phyloP scores from a whole-genome alignment of 805 yeast genomes.

The Brettanomyces sp. region DNA sequence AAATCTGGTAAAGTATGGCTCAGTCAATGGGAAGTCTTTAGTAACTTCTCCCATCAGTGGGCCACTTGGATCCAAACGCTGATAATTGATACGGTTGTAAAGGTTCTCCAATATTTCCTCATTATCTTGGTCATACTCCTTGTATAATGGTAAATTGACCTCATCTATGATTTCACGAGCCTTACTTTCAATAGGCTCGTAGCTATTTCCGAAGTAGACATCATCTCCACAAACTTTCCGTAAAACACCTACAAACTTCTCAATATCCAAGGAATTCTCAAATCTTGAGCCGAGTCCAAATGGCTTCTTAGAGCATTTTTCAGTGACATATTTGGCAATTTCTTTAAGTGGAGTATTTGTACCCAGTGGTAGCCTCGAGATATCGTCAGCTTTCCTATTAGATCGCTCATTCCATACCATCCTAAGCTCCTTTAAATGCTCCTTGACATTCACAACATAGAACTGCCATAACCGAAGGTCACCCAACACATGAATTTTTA shows the following conservation, averaged over 20 bases:
- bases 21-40: constrained; percentile 54
- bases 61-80: constrained; percentile 72
- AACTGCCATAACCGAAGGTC: constrained; percentile 76
- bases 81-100: constrained; percentile 64
- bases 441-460: constrained; percentile 58
- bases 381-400: background rate
- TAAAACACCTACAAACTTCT: constrained; percentile 45
- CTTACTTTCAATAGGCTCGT: constrained; percentile 24
- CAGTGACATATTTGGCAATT: constrained; percentile 39
- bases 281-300: constrained; percentile 41
- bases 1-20: constrained; percentile 81
- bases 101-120: constrained; percentile 58
- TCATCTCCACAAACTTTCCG: constrained; percentile 26
- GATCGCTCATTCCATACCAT: constrained; percentile 23
- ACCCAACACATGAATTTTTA: constrained; percentile 58
- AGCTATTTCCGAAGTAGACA: constrained; percentile 5
- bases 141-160: constrained; percentile 65
- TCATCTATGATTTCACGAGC: constrained; percentile 60
- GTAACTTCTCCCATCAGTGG: constrained; percentile 68
- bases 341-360: constrained; percentile 30
- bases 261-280: constrained; percentile 43
- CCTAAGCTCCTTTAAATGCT: constrained; percentile 31
- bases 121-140: constrained; percentile 66
- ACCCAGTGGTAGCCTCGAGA: constrained; percentile 14
- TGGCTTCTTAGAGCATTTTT: constrained; percentile 28